Evolutionary conservation across 1,284 basidiomycete genomes (phyloP), one percentile per base, ranked within the genome.

Genomic region (Leucocoprinus gongylophorus): DNA sequence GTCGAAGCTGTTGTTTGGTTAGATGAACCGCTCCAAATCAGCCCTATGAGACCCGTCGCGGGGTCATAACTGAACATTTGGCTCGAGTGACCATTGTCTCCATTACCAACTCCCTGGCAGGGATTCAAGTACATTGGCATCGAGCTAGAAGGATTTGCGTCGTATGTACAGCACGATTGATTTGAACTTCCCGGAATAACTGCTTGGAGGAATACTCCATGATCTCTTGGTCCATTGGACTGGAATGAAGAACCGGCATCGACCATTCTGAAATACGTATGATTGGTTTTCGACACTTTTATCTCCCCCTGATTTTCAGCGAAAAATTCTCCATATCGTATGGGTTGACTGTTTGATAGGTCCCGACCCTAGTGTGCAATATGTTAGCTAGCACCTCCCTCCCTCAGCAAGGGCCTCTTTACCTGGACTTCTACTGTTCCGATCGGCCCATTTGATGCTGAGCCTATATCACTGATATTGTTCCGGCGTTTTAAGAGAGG

Each of bases 31-130:
- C 63, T 62, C 73, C 77, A 81, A 59, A 80, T 74, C 4, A 84
- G 85, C 26, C 68, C 68, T 53, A 88, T 62, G 26, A 67, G 66
- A 8, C 78, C 75, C 9, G 70, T 75, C 2, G 50, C 52, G 5
- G 69, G 62, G 55, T 82, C 69, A 59, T 76, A 87, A 18, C 72
- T 63, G 64, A 87, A 88, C 4, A 70, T 58, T 62, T 88, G 85
- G 57, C 79, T 81, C 59, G 64, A 67, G 55, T 77, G 72, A 2
- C 57, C 55, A 23, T 53, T 29, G 21, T 38, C 43, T 2, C 53
- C 59, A 17, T 55, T 54, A n/a, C 49, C 33, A 39, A 55, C 54
- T 32, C 18, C 18, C 20, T 57, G 50, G 58, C 83, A 86, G 12
- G 58, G 60, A 50, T 74, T 63, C 61, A 79, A 73, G 3, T 70